A percentile compares a stretch with the other conserved stretches of the same genome.
Conservation (phyloP, 2,329 filamentous ascomycete species). For the Penicillium sp. region DNA sequence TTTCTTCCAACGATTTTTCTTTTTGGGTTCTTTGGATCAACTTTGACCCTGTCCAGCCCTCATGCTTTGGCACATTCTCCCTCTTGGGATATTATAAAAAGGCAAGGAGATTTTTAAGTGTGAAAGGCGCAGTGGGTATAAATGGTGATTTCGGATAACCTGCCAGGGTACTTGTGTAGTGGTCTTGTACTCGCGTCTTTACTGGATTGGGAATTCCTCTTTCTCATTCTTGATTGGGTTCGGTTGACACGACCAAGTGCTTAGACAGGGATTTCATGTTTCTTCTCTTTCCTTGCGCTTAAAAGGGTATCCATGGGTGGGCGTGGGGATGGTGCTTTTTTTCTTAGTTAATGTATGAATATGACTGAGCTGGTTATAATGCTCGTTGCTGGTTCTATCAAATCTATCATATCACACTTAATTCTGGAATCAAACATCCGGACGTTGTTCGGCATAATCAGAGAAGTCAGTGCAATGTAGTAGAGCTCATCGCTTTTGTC, state of each 20-base stretch:
- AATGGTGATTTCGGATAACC: not conserved
- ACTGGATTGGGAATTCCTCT: not conserved
- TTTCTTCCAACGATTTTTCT: not conserved
- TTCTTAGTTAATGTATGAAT: conserved; percentile 21
- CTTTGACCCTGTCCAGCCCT: not conserved
- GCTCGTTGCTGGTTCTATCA: not conserved
- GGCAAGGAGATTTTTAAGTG: not conserved
- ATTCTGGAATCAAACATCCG: no score
- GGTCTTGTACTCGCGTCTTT: not conserved
- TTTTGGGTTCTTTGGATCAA: not conserved
- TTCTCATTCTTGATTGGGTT: not conserved
- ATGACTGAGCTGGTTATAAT: conserved; percentile 11
- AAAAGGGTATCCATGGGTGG: conserved; percentile 8
- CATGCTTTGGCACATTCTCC: not conserved
- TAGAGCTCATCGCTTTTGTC: no score
- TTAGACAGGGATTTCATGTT: conserved; percentile 3
- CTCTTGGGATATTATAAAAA: not conserved
- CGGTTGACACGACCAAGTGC: not conserved
- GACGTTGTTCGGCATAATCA: not conserved
- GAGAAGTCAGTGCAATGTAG: not conserved
- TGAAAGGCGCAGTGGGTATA: not conserved
- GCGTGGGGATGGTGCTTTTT: conserved; percentile 12
- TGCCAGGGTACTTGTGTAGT: not conserved
- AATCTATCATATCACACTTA: not conserved
- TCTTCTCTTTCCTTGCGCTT: conserved; percentile 7